Evolutionary conservation across 2,329 filamentous ascomycete genomes (phyloP), one percentile per base, ranked within the genome.

Genomic region (Pseudogymnoascus sp.): DNA sequence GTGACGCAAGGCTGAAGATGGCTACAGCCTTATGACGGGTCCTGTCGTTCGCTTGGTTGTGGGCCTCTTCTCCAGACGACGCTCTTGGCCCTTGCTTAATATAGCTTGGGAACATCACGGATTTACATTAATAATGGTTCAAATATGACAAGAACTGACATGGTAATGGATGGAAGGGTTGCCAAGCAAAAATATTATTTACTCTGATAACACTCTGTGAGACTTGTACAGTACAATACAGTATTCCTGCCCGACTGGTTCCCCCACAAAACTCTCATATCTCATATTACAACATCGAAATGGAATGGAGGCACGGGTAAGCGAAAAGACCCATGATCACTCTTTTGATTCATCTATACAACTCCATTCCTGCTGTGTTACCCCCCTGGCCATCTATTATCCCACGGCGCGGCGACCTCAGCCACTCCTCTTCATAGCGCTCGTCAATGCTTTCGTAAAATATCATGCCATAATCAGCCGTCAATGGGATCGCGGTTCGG

Each of bases 301-400:
- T 56, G 50, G 50, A 56, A 56, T 26, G 29, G 29, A 56, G 29
- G 50, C 29, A 33, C 50, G 29, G 50, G 50, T 56, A 33, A 53
- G 17, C 26, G 46, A 33, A 56, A 56, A 56, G n/a, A 56, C 50
- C 50, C 50, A 33, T 56, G 50, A 56, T 56, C 29, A 56, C 29
- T 56, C 50, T 56, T 56, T 56, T 56, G 50, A 56, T 56, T 56
- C 50, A 56, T 56, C 50, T 56, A 56, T 56, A 33, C 50, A 56
- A 56, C 29, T 56, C 50, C 50, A 56, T 56, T 56, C 50, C 50
- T 56, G 50, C 50, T 56, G 50, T 56, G 17, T 21, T 19, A n/a
- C 15, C 26, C 46, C n/a, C 50, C 46, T 56, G 23, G 29, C 50
- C 50, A 56, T 56, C 50, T 56, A 56, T 56, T 56, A 56, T 33